Evolutionary conservation across 441 rosid genomes (phyloP).

Genomic region (Jatropha multifida): DNA sequence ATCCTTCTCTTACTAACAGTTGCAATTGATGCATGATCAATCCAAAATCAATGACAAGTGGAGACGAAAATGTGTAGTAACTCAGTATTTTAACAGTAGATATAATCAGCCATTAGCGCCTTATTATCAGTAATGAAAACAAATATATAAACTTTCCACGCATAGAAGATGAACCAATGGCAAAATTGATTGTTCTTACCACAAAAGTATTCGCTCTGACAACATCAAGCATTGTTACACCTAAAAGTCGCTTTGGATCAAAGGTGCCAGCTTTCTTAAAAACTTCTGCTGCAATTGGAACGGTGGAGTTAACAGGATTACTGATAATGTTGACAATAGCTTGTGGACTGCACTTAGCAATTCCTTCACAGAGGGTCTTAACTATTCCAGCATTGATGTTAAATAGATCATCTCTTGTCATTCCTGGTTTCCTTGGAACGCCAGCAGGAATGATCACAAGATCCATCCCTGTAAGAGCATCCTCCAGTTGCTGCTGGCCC

Average conservation of each 20-base stretch:
- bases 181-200: conserved; percentile 37
- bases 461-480: conserved; percentile 81
- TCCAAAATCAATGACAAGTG: too few species aligned
- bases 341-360: conserved; percentile 77
- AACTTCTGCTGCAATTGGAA: conserved; percentile 90
- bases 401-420: conserved; percentile 97
- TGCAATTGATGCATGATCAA: not conserved
- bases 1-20: not conserved
- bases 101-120: not conserved
- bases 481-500: conserved; percentile 71
- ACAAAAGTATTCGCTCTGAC: conserved; percentile 93
- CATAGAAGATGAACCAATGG: not conserved
- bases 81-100: not conserved
- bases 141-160: not conserved
- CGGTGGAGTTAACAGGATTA: conserved; percentile 91
- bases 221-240: conserved; percentile 92
- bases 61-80: too few species aligned
- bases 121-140: not conserved
- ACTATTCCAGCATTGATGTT: conserved; percentile 95
- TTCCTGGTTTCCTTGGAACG: conserved; percentile 96
- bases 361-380: conserved; percentile 78
- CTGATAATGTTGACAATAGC: conserved; percentile 88
- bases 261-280: conserved; percentile 80
- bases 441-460: conserved; percentile 93
- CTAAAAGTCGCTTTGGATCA: conserved; percentile 79